Evolutionary conservation across 306 rosid genomes (phyloP), one percentile per base, ranked within the genome.

Genomic region (Prosopis cineraria): DNA sequence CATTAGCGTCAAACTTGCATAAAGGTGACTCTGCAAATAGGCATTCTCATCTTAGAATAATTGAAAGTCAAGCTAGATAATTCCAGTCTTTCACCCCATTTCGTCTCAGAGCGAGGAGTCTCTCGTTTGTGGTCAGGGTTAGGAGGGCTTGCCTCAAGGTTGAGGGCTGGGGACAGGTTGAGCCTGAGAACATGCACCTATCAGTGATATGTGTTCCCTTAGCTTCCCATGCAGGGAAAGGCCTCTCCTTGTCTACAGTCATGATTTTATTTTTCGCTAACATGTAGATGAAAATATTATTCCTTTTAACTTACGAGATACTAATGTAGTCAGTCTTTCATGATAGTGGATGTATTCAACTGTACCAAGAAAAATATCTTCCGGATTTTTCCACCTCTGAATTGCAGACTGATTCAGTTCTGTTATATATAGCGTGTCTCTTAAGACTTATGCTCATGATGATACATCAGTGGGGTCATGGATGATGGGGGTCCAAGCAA

Each of bases 401-500:
- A 20, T 34, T 56, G 25, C 9, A 56, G 70, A 34, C 58, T 74
- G 72, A 80, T 39, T 74, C 13, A 48, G 79, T 64, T 85, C 7
- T 64, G 52, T 77, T 64, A 72, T 80, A 36, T 86, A 79, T 83
- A 96, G 98, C 81, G 99, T 84, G 34, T 96, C 99, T 76, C 88
- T 96, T 75, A 96, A 93, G 91, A 80, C 96, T 47, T 96, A 90
- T 62, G 99, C 97, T 68, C 87, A 82, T 62, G 99, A 96, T 50
- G 99, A 96, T 87, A 81, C 88, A 63, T 91, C 99, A 25, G 75
- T 93, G 83, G 99, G 99, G 14, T 90, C 99, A 33, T 93, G 99
- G 99, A 96, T 96, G 99, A 91, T 96, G 97, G 99, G 99, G 25
- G 33, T 96, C 77, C 94, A 90, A 84, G 80, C 97, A 71, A 91